Evolutionary conservation across 78 protist species (phyloP).

Genomic region (Dictyostelium purpureum): DNA sequence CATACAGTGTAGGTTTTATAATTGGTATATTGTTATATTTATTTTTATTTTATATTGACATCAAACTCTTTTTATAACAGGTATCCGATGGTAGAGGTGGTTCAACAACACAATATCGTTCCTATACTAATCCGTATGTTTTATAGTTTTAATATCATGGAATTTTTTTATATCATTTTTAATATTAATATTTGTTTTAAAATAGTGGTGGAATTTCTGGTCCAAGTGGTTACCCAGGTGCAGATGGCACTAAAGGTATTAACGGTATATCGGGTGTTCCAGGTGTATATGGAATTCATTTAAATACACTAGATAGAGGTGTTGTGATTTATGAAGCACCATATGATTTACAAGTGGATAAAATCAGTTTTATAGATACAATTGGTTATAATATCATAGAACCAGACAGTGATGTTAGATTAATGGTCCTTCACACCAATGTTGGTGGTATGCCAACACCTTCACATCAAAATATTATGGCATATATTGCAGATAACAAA

Average conservation of each 20-base stretch:
- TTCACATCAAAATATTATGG: conserved; percentile 18
- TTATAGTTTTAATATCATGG: too few species aligned
- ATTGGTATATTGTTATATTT: too few species aligned
- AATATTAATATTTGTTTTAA: too few species aligned
- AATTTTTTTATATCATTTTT: too few species aligned
- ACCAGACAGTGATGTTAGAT: conserved; percentile 32
- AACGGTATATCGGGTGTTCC: conserved; percentile 4
- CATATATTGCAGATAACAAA: conserved; percentile 27
- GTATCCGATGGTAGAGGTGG: conserved; percentile 26
- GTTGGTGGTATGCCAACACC: conserved; percentile 81
- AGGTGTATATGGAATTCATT: not conserved
- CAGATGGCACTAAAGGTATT: conserved; percentile 9
- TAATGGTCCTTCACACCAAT: conserved; percentile 41
- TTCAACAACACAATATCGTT: not conserved
- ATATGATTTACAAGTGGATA: conserved; percentile 41
- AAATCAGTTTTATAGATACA: conserved; percentile 23
- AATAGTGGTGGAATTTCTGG: conserved; percentile 35
- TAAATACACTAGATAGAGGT: not conserved
- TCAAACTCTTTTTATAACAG: conserved; percentile 30
- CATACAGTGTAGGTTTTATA: not conserved
- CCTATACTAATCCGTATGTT: not conserved
- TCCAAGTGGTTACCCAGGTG: conserved; percentile 15
- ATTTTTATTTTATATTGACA: not conserved
- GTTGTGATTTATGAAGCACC: conserved; percentile 10
- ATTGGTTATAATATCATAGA: conserved; percentile 60